Base-by-base conservation (phyloP, 2,329 filamentous ascomycete genomes). In the Penicillium sp. region DNA sequence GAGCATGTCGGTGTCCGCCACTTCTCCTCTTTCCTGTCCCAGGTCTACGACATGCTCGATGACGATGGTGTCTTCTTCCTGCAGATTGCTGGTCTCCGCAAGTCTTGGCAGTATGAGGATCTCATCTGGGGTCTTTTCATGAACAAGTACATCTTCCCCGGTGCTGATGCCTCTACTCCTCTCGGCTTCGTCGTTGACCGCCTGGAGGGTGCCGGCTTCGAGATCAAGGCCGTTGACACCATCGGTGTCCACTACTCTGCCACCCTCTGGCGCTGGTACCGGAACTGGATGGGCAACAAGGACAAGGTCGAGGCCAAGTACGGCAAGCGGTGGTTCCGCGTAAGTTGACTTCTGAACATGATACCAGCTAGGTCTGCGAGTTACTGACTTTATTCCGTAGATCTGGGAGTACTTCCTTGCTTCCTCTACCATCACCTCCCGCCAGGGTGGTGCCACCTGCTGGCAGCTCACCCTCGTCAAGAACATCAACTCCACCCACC, bases 71-170 rank as follows among this genome's bases (percentile, higher is more conserved):
- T 92, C 67, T 96, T 98, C 83, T 97, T 95, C 86, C 84, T 98
- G 62, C 95, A 98, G 79, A 92, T 96, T 70, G 92, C 94, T 70
- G 95, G 95, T 80, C 86, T 99, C 63, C 90, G 95, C 70, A 96
- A 96, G 83, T 83, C 85, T 65, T 98, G 95, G 95, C 95, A 98
- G 79, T 98, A 96, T 74, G 93, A 98, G 83, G 94, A 98, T 80
- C 86, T 97, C 54, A 90, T 94, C 77, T 98, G 95, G 95, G 95
- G 95, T 76, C 85, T 98, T 49, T 98, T 97, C 86, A 96, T 98
- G 92, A 98, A 98, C 88, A 97, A 96, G 83, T 96, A 98, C 79
- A 85, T 98, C 77, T 98, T 98, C 86, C 95, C 93, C 37, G 95
- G 95, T 75, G 95, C 95, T 54, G 95, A 98, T 75, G 95, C 95